These are phyloP conservation scores for Heliamphora pulchella DNA, from an alignment of 179 eudicot species.

Conservation along the genomic window DNA sequence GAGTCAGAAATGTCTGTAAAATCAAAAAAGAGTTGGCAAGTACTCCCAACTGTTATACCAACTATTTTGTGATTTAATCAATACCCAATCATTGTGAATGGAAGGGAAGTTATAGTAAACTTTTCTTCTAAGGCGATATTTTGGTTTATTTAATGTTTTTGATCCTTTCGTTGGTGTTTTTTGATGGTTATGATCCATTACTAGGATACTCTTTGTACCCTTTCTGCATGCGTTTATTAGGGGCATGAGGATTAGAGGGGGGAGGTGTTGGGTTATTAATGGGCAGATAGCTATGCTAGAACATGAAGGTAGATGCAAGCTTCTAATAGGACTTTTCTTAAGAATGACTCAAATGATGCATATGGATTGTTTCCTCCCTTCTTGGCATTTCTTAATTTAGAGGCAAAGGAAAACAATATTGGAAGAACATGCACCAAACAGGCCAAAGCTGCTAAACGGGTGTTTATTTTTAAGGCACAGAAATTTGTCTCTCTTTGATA, in stretches of 20 bases:
- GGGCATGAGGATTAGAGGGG: slow-evolving; percentile 1
- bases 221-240: neutral
- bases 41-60: neutral
- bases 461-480: neutral
- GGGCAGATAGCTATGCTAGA: neutral
- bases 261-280: neutral
- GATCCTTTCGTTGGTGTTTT: neutral
- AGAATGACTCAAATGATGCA: neutral
- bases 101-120: neutral
- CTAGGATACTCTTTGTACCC: neutral
- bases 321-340: neutral
- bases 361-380: neutral
- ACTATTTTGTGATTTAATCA: neutral
- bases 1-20: slow-evolving; percentile 2
- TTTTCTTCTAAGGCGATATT: neutral
- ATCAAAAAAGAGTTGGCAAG: neutral
- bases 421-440: neutral
- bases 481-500: neutral
- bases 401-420: neutral
- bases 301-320: slow-evolving; percentile 5
- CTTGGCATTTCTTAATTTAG: neutral
- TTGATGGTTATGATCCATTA: neutral
- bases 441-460: neutral
- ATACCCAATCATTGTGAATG: neutral
- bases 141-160: neutral